Evolutionary conservation across 2,329 filamentous ascomycete genomes (phyloP).

Genomic region (Tolypocladium tropicale): DNA sequence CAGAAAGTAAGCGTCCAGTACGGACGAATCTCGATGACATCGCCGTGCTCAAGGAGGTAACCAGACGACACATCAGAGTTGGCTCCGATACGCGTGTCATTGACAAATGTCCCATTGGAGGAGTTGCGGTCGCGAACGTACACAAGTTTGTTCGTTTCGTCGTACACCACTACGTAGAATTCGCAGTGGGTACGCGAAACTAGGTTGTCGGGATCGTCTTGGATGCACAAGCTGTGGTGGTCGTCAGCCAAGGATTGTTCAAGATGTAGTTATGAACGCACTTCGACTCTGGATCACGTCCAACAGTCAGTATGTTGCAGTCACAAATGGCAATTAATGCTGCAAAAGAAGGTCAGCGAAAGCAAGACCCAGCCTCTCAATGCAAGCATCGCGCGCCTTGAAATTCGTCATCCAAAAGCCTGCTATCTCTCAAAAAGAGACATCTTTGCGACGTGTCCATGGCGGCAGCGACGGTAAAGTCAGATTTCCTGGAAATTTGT

Average conservation of each 20-base stretch:
- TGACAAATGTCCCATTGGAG: slow-evolving; percentile 42
- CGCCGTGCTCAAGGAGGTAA: slow-evolving; percentile 39
- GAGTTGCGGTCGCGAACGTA: slow-evolving; percentile 48
- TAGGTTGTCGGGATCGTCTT: slow-evolving; percentile 20
- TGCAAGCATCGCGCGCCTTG: background rate
- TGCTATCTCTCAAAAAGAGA: slow-evolving; percentile 1
- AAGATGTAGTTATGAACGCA: slow-evolving; percentile 6
- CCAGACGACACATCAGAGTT: slow-evolving; percentile 26
- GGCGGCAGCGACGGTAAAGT: too few species aligned
- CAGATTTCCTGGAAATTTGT: background rate
- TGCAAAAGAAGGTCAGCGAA: slow-evolving; percentile 2
- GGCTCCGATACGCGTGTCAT: slow-evolving; percentile 32
- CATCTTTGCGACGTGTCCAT: background rate
- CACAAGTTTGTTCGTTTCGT: slow-evolving; percentile 30
- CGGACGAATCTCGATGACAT: slow-evolving; percentile 32
- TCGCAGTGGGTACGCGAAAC: slow-evolving; percentile 46
- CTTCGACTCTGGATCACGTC: slow-evolving; percentile 24
- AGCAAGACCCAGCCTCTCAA: background rate
- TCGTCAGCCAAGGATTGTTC: background rate
- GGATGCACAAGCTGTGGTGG: slow-evolving; percentile 27
- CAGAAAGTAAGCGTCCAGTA: slow-evolving; percentile 25
- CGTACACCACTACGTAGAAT: slow-evolving; percentile 43
- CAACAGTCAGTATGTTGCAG: slow-evolving; percentile 22
- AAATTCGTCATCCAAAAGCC: background rate
- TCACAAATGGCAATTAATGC: slow-evolving; percentile 18